These are phyloP conservation scores for Pythium volutum DNA, from an alignment of 352 stramenopile genomes.

Conservation along the genomic window DNA sequence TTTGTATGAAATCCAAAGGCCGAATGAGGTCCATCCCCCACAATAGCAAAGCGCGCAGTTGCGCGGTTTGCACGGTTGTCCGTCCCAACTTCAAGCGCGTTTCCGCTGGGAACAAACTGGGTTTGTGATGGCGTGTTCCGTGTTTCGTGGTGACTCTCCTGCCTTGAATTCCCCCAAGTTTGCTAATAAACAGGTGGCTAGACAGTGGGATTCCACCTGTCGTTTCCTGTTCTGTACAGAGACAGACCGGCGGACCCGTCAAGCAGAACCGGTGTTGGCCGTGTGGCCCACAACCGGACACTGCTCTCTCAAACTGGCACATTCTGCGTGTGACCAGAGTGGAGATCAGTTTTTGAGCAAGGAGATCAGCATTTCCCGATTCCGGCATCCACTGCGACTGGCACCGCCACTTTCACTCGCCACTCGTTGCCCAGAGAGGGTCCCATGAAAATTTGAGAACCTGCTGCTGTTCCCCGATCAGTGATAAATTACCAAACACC, in stretches of 20 bases:
- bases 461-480: neutral
- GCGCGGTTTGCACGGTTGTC: no score
- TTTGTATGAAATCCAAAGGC: no score
- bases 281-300: no score
- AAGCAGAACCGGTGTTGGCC: neutral
- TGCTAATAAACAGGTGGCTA: constrained; percentile 17
- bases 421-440: neutral
- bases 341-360: neutral
- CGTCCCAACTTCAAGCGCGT: constrained; percentile 9
- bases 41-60: no score
- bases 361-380: neutral
- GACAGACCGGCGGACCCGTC: neutral
- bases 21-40: constrained; percentile 1
- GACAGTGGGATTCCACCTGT: constrained; percentile 7
- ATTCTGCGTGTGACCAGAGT: no score
- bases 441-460: neutral
- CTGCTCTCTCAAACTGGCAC: no score
- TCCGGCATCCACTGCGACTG: neutral
- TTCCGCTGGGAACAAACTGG: neutral
- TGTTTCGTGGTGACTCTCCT: neutral
- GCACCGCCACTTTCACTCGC: neutral
- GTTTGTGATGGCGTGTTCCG: neutral
- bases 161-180: neutral
- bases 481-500: neutral
- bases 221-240: neutral